Conservation (phyloP, 2,329 filamentous ascomycete species). For the Venturia carpophila region DNA sequence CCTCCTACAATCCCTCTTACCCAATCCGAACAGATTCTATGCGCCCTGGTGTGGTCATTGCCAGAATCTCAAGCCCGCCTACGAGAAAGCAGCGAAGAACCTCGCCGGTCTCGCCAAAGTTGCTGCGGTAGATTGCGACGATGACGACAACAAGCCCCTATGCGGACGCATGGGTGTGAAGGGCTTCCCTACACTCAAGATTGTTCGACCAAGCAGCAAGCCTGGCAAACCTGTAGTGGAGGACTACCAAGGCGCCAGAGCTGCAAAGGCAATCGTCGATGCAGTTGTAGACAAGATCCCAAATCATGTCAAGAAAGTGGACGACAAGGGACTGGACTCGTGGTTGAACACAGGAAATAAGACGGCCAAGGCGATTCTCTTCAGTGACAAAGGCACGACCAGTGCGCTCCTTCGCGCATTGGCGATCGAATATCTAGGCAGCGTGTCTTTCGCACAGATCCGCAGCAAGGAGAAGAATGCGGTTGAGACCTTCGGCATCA, state of each 20-base stretch:
- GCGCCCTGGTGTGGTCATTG: conserved; percentile 98
- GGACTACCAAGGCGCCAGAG: conserved; percentile 80
- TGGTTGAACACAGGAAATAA: conserved; percentile 64
- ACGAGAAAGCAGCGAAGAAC: conserved; percentile 85
- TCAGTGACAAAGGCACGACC: conserved; percentile 86
- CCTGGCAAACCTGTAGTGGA: conserved; percentile 69
- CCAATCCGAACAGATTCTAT: conserved; percentile 68
- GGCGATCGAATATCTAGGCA: conserved; percentile 82
- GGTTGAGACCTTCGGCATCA: conserved; percentile 66
- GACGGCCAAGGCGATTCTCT: conserved; percentile 76
- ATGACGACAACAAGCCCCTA: conserved; percentile 81
- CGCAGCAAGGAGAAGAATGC: conserved; percentile 69
- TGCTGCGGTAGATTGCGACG: conserved; percentile 90
- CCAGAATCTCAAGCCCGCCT: conserved; percentile 88
- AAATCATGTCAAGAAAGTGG: conserved; percentile 77
- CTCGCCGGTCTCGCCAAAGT: conserved; percentile 91
- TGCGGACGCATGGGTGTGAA: conserved; percentile 81
- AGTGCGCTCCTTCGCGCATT: conserved; percentile 75
- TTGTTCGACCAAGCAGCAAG: conserved; percentile 78
- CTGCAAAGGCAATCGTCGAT: conserved; percentile 80
- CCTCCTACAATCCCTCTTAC: conserved; percentile 28
- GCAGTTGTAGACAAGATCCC: conserved; percentile 80
- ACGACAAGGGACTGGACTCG: conserved; percentile 67
- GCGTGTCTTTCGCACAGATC: conserved; percentile 72
- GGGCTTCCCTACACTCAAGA: conserved; percentile 95